Evolutionary conservation across 1,284 basidiomycete species (phyloP), one percentile per base, ranked within the genome.

Genomic region (Tilletia caries): DNA sequence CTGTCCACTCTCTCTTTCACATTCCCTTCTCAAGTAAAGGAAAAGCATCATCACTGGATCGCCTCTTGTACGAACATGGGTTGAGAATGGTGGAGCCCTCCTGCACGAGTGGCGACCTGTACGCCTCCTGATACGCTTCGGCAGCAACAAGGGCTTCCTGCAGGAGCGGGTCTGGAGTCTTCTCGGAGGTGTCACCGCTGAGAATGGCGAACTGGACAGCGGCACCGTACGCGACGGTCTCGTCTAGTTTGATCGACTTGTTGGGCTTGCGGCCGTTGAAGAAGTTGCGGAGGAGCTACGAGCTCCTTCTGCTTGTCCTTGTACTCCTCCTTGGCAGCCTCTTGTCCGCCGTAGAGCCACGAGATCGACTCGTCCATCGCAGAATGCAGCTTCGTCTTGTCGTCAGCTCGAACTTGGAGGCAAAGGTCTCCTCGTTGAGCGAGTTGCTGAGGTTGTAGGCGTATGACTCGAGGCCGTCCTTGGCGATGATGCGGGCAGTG

Each of bases 121-220:
- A n/a, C n/a, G n/a, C n/a, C n/a, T n/a, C n/a, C n/a, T n/a, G n/a
- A n/a, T n/a, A n/a, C n/a, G n/a, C n/a, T n/a, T n/a, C n/a, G n/a
- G n/a, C n/a, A n/a, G n/a, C n/a, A n/a, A n/a, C n/a, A n/a, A n/a
- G n/a, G n/a, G n/a, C n/a, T n/a, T n/a, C n/a, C n/a, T n/a, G 92
- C 71, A 98, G 89, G 70, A 98, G 90, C 72, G 98, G 88, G 84
- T 96, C 94, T 85, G 95, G 92, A 62, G 93, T 96, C 88, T 95
- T 96, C 88, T 98, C 95, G 1, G 94, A 96, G 44, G 93, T 96
- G 85, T 97, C 93, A 84, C 96, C 96, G 41, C 94, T 92, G 72
- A 98, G 91, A 81, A 99, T 96, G 82, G 94, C 95, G 72, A 93
- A 96, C 87, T 98, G 96, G 81, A 98, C 95, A 75, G 96, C 95